These are phyloP conservation scores for Nemania sp. DNA, from an alignment of 2,329 filamentous ascomycete species.

Conservation along the genomic window DNA sequence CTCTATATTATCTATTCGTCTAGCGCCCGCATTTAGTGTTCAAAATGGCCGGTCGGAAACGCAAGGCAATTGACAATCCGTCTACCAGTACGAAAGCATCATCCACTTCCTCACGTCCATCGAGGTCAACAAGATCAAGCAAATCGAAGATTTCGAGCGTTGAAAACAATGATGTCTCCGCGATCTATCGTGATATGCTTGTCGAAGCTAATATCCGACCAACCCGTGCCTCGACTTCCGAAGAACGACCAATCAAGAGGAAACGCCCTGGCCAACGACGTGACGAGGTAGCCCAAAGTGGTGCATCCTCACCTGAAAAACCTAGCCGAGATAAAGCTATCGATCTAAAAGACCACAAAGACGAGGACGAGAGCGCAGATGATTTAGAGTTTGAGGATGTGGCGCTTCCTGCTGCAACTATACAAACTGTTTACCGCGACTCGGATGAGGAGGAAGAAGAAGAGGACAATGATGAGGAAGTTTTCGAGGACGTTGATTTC, in stretches of 20 bases:
- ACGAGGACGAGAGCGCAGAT: slow-evolving; percentile 56
- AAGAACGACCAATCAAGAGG: slow-evolving; percentile 59
- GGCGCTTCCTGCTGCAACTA: slow-evolving; percentile 58
- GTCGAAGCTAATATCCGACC: slow-evolving; percentile 59
- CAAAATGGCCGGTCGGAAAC: slow-evolving; percentile 50
- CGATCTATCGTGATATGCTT: slow-evolving; percentile 64
- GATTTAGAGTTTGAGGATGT: slow-evolving; percentile 65
- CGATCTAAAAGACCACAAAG: slow-evolving; percentile 27
- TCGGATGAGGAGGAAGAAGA: slow-evolving; percentile 59
- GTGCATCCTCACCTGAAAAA: slow-evolving; percentile 20
- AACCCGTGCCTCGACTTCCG: slow-evolving; percentile 43
- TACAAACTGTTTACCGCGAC: slow-evolving; percentile 65
- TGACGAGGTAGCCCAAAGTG: slow-evolving; percentile 42
- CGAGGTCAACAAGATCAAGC: slow-evolving; percentile 46
- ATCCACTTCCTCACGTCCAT: slow-evolving; percentile 40
- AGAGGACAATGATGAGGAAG: slow-evolving; percentile 52
- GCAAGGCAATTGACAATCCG: slow-evolving; percentile 38
- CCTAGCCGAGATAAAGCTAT: neutral
- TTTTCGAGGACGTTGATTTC: slow-evolving; percentile 65
- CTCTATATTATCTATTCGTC: neutral
- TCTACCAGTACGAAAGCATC: slow-evolving; percentile 39
- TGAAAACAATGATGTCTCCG: slow-evolving; percentile 47
- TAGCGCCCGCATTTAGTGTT: neutral
- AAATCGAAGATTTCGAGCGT: slow-evolving; percentile 47
- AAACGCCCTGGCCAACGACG: slow-evolving; percentile 52